Percentiles rank a stretch among this genome's conserved stretches.
phyloP scores from a whole-genome alignment of 371 early-diverging fungal genomes.

The Syncephalastrum sp. region DNA sequence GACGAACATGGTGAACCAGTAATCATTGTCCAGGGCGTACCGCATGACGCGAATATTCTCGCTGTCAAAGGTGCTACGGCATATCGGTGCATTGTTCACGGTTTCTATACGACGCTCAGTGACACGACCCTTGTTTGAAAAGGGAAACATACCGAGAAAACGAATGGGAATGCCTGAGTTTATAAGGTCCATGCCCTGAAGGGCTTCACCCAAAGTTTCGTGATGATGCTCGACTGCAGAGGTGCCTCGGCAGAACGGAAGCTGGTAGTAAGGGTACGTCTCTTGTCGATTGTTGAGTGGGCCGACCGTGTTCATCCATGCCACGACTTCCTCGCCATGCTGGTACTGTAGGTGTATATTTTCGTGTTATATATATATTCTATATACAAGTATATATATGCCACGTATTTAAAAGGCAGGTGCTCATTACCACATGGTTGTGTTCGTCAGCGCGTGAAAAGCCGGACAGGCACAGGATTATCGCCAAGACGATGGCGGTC shows the following conservation, averaged over 20 bases:
- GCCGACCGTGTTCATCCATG: slow-evolving; percentile 83
- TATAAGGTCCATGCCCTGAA: slow-evolving; percentile 75
- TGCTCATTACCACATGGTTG: slow-evolving; percentile 39
- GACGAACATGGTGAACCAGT: slow-evolving; percentile 75
- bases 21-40: slow-evolving; percentile 65
- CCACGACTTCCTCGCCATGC: slow-evolving; percentile 55
- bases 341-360: slow-evolving; percentile 39
- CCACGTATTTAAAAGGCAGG: too few relatives aligned
- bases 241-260: slow-evolving; percentile 74
- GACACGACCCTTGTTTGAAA: neutral
- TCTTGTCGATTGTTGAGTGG: slow-evolving; percentile 68
- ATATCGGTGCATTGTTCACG: slow-evolving; percentile 34
- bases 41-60: slow-evolving; percentile 55
- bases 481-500: too few relatives aligned
- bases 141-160: slow-evolving; percentile 41
- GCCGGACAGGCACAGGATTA: neutral
- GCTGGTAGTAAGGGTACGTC: slow-evolving; percentile 74
- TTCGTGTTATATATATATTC: neutral
- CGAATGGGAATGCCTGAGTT: slow-evolving; percentile 71
- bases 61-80: slow-evolving; percentile 36
- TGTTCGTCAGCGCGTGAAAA: slow-evolving; percentile 43
- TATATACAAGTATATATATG: too few relatives aligned
- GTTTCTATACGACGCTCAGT: slow-evolving; percentile 15
- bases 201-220: slow-evolving; percentile 81
- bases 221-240: slow-evolving; percentile 66